These are phyloP conservation scores for Diacronema lutheri DNA, from an alignment of 78 protist genomes.

Conservation along the genomic window DNA sequence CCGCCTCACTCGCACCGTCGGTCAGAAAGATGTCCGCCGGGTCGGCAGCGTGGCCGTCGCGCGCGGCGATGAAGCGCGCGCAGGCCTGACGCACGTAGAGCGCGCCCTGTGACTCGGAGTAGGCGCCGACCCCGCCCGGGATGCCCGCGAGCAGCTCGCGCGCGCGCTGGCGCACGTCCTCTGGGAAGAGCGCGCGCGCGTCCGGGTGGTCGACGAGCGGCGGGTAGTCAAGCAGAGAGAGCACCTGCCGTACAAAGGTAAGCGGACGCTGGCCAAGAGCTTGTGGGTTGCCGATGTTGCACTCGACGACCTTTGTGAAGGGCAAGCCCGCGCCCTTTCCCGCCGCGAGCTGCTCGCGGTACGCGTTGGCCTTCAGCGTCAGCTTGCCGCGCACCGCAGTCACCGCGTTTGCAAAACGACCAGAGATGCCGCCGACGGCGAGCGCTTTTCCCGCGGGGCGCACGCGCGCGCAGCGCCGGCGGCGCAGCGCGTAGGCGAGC, in stretches of 20 bases:
- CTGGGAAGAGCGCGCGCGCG: conserved; percentile 48
- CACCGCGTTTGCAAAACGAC: too few species aligned
- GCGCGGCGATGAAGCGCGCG: conserved; percentile 75
- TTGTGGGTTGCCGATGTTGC: conserved; percentile 99
- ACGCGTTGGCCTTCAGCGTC: too few species aligned
- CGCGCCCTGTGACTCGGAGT: conserved; percentile 87
- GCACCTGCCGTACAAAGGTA: conserved; percentile 89
- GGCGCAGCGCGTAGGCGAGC: too few species aligned
- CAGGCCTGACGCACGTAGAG: conserved; percentile 69
- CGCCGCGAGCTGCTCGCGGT: too few species aligned
- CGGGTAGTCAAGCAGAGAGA: neutral
- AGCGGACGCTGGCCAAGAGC: conserved; percentile 90
- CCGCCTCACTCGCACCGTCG: conserved; percentile 94
- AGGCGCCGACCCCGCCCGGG: conserved; percentile 80
- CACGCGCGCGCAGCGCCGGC: too few species aligned
- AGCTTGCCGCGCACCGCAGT: too few species aligned
- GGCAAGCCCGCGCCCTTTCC: too few species aligned
- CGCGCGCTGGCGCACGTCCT: conserved; percentile 82
- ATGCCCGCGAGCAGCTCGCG: neutral
- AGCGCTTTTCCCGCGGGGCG: too few species aligned
- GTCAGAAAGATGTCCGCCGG: conserved; percentile 85
- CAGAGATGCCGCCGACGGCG: too few species aligned
- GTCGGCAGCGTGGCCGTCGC: conserved; percentile 5
- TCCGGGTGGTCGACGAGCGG: neutral
- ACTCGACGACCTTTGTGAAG: conserved; percentile 53